Base-by-base conservation (phyloP, 768 basidiomycete genomes). In the Mrakia blollopis region DNA sequence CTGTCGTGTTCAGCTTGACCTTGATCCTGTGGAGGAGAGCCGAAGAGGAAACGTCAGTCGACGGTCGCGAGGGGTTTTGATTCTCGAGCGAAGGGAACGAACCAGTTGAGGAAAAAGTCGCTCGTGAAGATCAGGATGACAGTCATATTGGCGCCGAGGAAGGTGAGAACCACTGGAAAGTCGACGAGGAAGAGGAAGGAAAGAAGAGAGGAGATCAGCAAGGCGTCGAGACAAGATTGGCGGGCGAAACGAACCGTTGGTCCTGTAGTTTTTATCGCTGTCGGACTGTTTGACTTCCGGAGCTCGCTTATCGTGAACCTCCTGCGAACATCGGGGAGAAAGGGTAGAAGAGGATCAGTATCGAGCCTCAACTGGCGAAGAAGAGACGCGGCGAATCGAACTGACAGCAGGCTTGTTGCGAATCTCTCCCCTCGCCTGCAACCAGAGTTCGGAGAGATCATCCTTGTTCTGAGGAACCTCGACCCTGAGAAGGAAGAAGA, bases 201-300 rank as follows among this genome's bases (percentile, higher is more conserved):
- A 14, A 13, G 62, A 63, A 35, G 47, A 21, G 7, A 50, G 30
- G 32, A 21, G 30, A 63, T 28, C 62, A 8, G 23, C 8, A 4
- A 57, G 23, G 25, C 47, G 39, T 71, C 50, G 44, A 41, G 23
- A 35, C 50, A 47, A 6, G 11, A 30, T 9, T n/a, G 3, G 65
- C 3, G 14, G n/a, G n/a, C n/a, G 23, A n/a, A 3, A 28, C 57
- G 23, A 9, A 57, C 57, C 57, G 44, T 83, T 83, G 25, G 82
- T 82, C 52, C 81, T 67, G 81, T 82, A 83, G 47, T 80, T 83
- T 28, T 82, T 79, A 63, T 83, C 81, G 50, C 79, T 76, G 83
- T 96, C 94, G 30, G 90, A 88, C 81, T 94, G 91, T 86, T 94
- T 95, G 57, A 93, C 94, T 50, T 90, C 90, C 25, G 93, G 89